Base-by-base conservation (phyloP, 169 alveolate species). In the Eimeria maxima region DNA sequence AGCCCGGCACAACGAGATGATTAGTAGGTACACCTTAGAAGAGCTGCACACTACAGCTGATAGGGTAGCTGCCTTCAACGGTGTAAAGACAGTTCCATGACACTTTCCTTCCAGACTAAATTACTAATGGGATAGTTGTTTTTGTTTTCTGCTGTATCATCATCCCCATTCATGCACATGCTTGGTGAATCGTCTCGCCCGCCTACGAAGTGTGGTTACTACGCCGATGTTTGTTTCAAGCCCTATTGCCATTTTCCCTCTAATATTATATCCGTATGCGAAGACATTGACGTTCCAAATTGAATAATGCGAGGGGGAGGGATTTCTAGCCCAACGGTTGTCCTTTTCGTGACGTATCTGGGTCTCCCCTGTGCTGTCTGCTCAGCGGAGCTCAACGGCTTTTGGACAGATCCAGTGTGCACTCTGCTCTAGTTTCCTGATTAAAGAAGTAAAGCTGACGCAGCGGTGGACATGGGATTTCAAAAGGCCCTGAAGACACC, bases 391-490 rank as follows among this genome's bases (percentile, higher is more conserved):
- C 27, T 2, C n/a, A 33, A 11, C 53, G 50, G 47, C 8, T 47
- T 33, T 16, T 13, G 29, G 29, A 11, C 5, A 29, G 20, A 27
- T 33, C n/a, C 14, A 3, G n/a, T 38, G 10, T 33, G n/a, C 13
- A 16, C 53, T 13, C n/a, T 4, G 53, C 81, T 71, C 27, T 27
- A 4, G 13, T 71, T 8, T 71, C 27, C 78, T 67, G 47, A 5
- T 5, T 16, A 29, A 67, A 27, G n/a, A 2, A 10, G 24, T 27
- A 20, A 16, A 67, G 11, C 33, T 45, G 69, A 20, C 22, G 90
- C 71, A 81, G 69, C 11, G 33, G 53, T 38, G 29, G 24, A 18
- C 91, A 83, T 83, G 91, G 74, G 50, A 83, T 29, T n/a, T 18
- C 45, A 8, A 14, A 16, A 18, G 55, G 2, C 71, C 74, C 53